Conservation (phyloP, 352 stramenopile genomes). For the Pythium vanterpoolii region DNA sequence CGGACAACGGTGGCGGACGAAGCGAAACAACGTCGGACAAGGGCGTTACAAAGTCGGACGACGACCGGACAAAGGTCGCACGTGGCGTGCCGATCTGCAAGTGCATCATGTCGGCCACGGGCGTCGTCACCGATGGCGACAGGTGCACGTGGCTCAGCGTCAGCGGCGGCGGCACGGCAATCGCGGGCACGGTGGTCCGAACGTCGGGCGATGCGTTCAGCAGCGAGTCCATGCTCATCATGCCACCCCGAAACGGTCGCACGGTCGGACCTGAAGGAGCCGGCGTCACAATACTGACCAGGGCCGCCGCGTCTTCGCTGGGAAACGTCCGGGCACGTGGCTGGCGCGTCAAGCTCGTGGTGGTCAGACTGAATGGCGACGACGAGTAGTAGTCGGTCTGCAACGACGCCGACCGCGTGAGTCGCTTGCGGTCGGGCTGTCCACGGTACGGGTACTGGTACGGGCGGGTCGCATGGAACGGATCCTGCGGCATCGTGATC, state of each 20-base stretch:
- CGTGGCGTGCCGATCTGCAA: constrained; percentile 51
- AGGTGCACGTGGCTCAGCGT: constrained; percentile 3
- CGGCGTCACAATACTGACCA: no score
- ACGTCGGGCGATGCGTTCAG: constrained; percentile 13
- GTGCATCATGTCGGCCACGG: constrained; percentile 75
- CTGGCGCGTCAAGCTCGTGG: background rate
- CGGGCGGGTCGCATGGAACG: no score
- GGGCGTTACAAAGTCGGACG: constrained; percentile 5
- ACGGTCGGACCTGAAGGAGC: background rate
- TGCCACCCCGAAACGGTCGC: constrained; percentile 1
- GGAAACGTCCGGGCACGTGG: constrained; percentile 14
- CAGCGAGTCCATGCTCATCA: constrained; percentile 24
- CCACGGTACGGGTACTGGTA: constrained; percentile 26
- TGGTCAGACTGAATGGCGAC: constrained; percentile 10
- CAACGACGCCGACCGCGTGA: constrained; percentile 68
- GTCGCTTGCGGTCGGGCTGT: constrained; percentile 58
- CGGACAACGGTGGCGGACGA: background rate
- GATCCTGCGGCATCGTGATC: no score
- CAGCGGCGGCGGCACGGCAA: constrained; percentile 3
- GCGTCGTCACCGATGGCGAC: constrained; percentile 43
- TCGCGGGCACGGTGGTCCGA: constrained; percentile 7
- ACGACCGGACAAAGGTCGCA: constrained; percentile 5
- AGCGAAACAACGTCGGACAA: background rate
- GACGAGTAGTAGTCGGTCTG: constrained; percentile 75
- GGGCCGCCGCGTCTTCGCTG: constrained; percentile 4